Evolutionary conservation across 1,284 basidiomycete genomes (phyloP), one percentile per base, ranked within the genome.

Genomic region (Microbotryomycetes sp.): DNA sequence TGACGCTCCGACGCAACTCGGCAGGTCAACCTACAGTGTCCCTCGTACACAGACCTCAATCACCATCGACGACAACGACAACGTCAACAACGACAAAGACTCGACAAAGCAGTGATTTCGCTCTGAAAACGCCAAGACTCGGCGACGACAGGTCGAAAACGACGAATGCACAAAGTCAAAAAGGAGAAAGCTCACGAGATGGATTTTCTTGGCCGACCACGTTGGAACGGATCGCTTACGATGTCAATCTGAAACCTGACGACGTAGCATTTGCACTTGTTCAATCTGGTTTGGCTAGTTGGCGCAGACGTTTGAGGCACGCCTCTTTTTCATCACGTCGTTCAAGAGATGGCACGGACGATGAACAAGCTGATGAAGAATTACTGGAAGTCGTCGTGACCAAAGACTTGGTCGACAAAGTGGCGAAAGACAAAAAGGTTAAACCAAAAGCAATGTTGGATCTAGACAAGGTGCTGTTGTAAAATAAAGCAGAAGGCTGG

Each of bases 231-330:
- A 31, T 68, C 3, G 61, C 65, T 5, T 47, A 52, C 15, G 60
- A 52, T 45, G 54, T 67, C 51, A 68, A 89, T 74, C 77, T 97
- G 56, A 82, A 90, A 2, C 75, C 84, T 0, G 91, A 97, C 65
- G 93, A 97, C 73, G 83, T 86, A 0, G 86, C 89, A 0, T 89
- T 92, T 73, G 88, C 91, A 1, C 77, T 97, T 57, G 85, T 87
- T 57, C 91, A 96, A 73, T 86, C 88, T 56, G 91, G 91, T 18
- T 77, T 97, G 59, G 78, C 96, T 21, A 76, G 75, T 54, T 76
- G 79, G 46, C 76, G 76, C 0, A 70, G 68, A 5, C n/a, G 53
- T 24, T 29, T 41, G 23, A 5, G 24, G 15, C 28, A 48, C 51
- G 31, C 35, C 35, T 41, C 35, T 11, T 41, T 18, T 11, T 41